Percentiles rank a stretch among this genome's conserved stretches.
phyloP scores from a whole-genome alignment of 169 alveolate genomes.

The Eimeria falciformis region DNA sequence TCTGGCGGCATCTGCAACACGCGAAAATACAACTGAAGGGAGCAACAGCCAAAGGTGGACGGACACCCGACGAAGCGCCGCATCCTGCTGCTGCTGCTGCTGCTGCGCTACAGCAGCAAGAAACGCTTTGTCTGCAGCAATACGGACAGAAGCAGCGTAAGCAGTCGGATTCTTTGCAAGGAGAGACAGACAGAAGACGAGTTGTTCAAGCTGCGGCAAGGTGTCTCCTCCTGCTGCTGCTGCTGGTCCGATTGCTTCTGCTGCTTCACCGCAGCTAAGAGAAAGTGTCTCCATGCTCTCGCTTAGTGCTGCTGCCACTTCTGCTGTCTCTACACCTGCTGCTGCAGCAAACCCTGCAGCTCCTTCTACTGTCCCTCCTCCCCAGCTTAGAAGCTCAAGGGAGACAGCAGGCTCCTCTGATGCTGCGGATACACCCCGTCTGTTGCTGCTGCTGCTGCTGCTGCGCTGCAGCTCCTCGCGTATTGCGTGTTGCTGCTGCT shows the following conservation, averaged over 20 bases:
- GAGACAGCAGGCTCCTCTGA: conserved; percentile 16
- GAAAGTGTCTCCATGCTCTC: neutral
- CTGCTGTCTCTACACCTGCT: conserved; percentile 13
- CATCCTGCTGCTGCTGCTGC: neutral
- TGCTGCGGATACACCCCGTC: conserved; percentile 17
- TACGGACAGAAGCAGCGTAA: neutral
- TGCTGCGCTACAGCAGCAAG: conserved; percentile 70
- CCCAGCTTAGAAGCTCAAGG: conserved; percentile 16
- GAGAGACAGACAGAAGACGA: neutral
- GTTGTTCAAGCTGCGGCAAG: conserved; percentile 45
- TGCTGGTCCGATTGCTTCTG: neutral
- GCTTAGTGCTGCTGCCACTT: neutral
- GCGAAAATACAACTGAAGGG: neutral
- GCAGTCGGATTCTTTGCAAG: neutral
- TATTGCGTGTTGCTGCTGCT: conserved; percentile 37
- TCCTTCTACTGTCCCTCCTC: conserved; percentile 17
- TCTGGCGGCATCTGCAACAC: neutral
- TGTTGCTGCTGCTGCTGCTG: neutral
- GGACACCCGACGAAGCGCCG: neutral
- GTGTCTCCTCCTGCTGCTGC: conserved; percentile 44
- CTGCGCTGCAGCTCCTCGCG: conserved; percentile 34
- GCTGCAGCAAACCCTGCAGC: conserved; percentile 47
- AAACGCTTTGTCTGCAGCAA: conserved; percentile 6
- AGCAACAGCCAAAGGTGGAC: conserved; percentile 47
- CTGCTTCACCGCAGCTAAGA: conserved; percentile 1